Evolutionary conservation across 306 rosid genomes (phyloP).

Genomic region (Sicyos edulis): DNA sequence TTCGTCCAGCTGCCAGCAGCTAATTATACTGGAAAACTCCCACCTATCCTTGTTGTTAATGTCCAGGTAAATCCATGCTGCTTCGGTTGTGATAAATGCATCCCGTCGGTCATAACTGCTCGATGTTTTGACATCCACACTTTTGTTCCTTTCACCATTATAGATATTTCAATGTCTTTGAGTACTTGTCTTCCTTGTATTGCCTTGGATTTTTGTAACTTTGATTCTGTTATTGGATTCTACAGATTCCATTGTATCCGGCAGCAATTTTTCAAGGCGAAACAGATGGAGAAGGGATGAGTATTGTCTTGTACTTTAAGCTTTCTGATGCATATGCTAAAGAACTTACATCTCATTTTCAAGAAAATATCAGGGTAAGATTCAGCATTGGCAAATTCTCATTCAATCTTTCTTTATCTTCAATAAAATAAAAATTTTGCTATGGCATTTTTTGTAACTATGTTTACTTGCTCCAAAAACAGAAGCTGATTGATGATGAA

Average conservation of each 20-base stretch:
- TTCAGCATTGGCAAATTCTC: conserved; percentile 25
- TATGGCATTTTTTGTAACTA: too few relatives aligned
- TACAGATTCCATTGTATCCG: conserved; percentile 80
- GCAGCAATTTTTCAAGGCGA: conserved; percentile 82
- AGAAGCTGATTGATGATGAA: conserved; percentile 83
- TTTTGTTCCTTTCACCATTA: neutral
- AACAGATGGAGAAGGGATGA: conserved; percentile 92
- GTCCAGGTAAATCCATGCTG: conserved; percentile 56
- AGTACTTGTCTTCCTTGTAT: neutral
- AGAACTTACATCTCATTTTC: conserved; percentile 72
- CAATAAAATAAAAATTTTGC: conserved; percentile 1
- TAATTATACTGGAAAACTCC: conserved; percentile 51
- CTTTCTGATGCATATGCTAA: conserved; percentile 68
- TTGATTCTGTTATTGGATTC: conserved; percentile 24
- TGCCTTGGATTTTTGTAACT: conserved; percentile 12
- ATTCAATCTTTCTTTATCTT: conserved; percentile 2
- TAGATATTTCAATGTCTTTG: neutral
- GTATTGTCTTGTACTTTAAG: conserved; percentile 84
- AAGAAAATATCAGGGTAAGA: conserved; percentile 83
- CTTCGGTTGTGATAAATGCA: neutral
- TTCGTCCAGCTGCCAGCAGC: conserved; percentile 67
- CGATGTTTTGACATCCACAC: neutral
- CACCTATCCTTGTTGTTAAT: conserved; percentile 81
- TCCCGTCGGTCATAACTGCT: neutral
- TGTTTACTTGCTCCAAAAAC: conserved; percentile 23